phyloP scores from a whole-genome alignment of 2,329 filamentous ascomycete species.

The Davidsoniella virescens region DNA sequence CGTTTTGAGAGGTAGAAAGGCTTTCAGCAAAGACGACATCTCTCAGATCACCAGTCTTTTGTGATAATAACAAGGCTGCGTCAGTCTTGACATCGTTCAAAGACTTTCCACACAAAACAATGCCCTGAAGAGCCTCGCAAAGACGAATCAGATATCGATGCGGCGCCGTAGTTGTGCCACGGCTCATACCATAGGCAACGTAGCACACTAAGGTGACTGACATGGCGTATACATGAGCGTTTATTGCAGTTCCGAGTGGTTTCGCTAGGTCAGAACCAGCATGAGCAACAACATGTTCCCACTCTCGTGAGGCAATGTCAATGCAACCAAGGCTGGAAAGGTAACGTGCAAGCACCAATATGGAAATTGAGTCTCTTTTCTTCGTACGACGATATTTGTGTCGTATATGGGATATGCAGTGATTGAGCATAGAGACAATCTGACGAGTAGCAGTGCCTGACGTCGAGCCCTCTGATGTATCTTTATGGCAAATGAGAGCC shows the following conservation, averaged over 20 bases:
- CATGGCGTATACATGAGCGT: constrained; percentile 17
- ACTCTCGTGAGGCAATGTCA: background rate
- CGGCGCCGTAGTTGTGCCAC: constrained; percentile 23
- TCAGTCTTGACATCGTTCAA: constrained; percentile 27
- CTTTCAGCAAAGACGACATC: constrained; percentile 38
- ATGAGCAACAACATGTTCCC: background rate
- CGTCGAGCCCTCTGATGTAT: background rate
- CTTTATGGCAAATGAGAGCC: constrained; percentile 3
- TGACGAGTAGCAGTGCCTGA: constrained; percentile 5
- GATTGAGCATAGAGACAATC: constrained; percentile 5
- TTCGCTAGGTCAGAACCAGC: background rate
- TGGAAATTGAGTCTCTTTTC: constrained; percentile 5
- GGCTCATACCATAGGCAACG: constrained; percentile 31
- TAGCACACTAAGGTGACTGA: constrained; percentile 27
- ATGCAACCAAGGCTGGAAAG: background rate
- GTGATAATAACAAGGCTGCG: constrained; percentile 34
- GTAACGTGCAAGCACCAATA: constrained; percentile 4
- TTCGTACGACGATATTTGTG: constrained; percentile 4
- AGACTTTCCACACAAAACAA: constrained; percentile 21
- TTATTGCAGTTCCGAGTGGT: background rate
- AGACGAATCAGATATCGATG: constrained; percentile 25
- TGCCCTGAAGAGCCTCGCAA: constrained; percentile 24
- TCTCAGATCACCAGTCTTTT: constrained; percentile 34
- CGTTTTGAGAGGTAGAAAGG: constrained; percentile 16
- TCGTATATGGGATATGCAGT: constrained; percentile 1